A percentile compares a stretch with the other conserved stretches of the same genome.
phyloP scores from a whole-genome alignment of 306 rosid species.

The Cotoneaster glaucophyllus region DNA sequence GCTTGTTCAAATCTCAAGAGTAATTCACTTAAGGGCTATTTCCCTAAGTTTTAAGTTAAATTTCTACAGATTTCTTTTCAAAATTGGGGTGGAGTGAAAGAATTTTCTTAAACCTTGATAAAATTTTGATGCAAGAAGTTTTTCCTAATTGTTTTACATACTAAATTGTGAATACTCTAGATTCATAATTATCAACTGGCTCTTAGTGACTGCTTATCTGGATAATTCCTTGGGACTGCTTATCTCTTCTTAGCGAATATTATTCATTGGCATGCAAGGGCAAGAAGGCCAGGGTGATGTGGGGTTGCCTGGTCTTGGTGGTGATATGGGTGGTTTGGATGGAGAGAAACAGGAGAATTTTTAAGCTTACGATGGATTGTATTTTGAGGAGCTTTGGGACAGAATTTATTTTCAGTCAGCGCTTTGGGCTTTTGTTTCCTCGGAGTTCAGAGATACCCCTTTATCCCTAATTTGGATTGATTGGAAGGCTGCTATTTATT shows the following conservation, averaged over 20 bases:
- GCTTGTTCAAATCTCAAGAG: not conserved
- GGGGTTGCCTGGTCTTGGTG: not conserved
- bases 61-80: not conserved
- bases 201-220: not conserved
- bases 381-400: not conserved
- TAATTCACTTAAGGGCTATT: not conserved
- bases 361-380: not conserved
- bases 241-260: not conserved
- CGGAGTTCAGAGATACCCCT: not conserved
- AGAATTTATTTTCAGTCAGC: not conserved
- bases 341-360: not conserved
- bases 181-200: not conserved
- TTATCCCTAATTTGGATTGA: no score
- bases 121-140: not conserved
- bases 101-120: not conserved
- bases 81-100: not conserved
- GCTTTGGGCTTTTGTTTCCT: not conserved
- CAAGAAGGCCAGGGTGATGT: not conserved
- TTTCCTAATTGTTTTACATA: not conserved
- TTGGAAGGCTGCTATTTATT: not conserved
- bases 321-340: not conserved
- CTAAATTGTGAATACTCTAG: not conserved
- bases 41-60: not conserved
- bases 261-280: not conserved
- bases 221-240: no score